Percentiles rank a stretch among this genome's conserved stretches.
phyloP scores from a whole-genome alignment of 306 rosid species.

The Betula pendula region DNA sequence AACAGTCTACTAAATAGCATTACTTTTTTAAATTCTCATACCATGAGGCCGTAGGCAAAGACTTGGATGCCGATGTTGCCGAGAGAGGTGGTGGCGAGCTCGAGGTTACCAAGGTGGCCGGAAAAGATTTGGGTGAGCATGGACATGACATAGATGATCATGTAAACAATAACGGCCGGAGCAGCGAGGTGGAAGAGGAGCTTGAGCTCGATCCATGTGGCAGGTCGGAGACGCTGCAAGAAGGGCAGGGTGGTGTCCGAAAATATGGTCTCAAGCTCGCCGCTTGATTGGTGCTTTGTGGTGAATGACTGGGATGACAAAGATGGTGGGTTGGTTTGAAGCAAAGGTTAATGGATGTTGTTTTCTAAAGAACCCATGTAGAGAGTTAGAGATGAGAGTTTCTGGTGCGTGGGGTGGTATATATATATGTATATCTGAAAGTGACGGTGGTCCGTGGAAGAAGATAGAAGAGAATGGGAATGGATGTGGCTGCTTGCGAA shows the following conservation, averaged over 20 bases:
- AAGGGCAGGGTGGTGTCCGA: slow-evolving; percentile 32
- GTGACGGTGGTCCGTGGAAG: no score
- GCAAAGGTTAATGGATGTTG: slow-evolving; percentile 12
- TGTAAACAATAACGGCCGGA: slow-evolving; percentile 52
- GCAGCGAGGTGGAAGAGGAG: slow-evolving; percentile 58
- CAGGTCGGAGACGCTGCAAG: slow-evolving; percentile 37
- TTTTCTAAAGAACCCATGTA: slow-evolving; percentile 26
- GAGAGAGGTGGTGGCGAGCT: slow-evolving; percentile 70
- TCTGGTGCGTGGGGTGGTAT: neutral
- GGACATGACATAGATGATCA: slow-evolving; percentile 62
- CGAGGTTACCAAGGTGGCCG: slow-evolving; percentile 74
- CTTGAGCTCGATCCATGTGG: slow-evolving; percentile 49
- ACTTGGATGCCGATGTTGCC: slow-evolving; percentile 70
- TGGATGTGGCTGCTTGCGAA: no score
- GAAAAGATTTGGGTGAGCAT: slow-evolving; percentile 67
- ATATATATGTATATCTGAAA: no score
- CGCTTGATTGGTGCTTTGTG: slow-evolving; percentile 14
- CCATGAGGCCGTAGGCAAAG: slow-evolving; percentile 75
- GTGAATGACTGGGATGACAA: slow-evolving; percentile 20
- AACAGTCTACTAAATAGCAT: no score
- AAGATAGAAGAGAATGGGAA: no score
- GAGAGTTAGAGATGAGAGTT: neutral
- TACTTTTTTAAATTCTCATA: no score
- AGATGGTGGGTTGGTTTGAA: neutral
- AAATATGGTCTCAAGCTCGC: slow-evolving; percentile 48